Evolutionary conservation across 345 rosid species (phyloP), one percentile per base, ranked within the genome.

Genomic region (Brassica nigra): DNA sequence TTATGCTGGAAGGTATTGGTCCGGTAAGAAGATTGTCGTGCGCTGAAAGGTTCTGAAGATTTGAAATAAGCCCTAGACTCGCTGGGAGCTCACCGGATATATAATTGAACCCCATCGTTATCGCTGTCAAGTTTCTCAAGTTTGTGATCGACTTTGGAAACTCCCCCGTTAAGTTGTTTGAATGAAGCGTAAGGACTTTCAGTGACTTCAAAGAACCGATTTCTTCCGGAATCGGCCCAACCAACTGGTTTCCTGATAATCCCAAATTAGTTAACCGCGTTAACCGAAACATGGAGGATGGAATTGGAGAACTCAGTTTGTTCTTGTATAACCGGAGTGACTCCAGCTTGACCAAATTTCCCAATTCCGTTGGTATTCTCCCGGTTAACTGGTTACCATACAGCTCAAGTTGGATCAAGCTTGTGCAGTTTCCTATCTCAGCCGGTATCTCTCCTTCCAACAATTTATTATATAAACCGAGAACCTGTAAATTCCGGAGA

Each of bases 111-210:
- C 92, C 83, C 84, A 89, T 68, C 2, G 97, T 78, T 78, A 91
- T 47, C 47, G 84, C 78, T 12, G 97, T 86, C 78, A 93, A 76
- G 76, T 89, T 88, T 55, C 77, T 82, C 87, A 93, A 44, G 78
- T 81, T 89, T 64, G 89, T 86, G 66, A 91, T 72, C 0, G 97
- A 86, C 33, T 76, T 66, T 69, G 98, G 98, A 44, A 93, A 88
- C 79, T 79, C 72, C 9, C 95, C 95, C 0, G 82, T 54, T 8
- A 93, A 80, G 79, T 82, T 83, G 76, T 93, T 93, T 62, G 85
- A 78, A 62, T 93, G 95, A 66, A 91, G 87, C 5, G 97, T 90
- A 71, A 93, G 44, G 7, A 83, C 79, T 78, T 76, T 23, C 67
- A 91, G 73, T 11, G 98, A 93, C 62, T 69, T 72, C 66, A 93